Base-by-base conservation (phyloP, 352 stramenopile genomes). In the Globisporangium cystogenes region DNA sequence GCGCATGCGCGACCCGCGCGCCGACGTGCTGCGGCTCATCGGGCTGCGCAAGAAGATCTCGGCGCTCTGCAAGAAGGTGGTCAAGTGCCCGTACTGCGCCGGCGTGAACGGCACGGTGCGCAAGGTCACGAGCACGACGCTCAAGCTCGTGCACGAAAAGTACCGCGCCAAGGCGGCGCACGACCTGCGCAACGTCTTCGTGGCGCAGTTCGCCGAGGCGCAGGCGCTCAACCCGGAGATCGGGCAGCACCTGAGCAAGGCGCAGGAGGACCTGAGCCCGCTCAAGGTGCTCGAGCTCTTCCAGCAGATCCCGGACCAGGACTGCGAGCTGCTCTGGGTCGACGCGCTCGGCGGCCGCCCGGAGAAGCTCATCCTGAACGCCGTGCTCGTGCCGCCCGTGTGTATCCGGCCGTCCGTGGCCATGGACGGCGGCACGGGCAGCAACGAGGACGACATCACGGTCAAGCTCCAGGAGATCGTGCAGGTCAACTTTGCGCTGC, bases 381-480 rank as follows among this genome's bases (percentile, higher is more conserved):
- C 98, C 59, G 76, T 99, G 35, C 70, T 99, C 3, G 97, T 99
- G 35, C 98, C 98, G 2, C 98, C 98, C 0, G 97, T 99, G 29
- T 98, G 96, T 33, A 99, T 99, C 64, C 91, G 98, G 42, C 98
- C 98, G 1, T 99, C 93, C 0, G 97, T 99, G 20, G 90, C 94
- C 0, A 99, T 99, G 91, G 97, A 99, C 62, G 86, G 90, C 18
- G 90, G 87, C 27, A 80, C 72, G 15, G 96, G 96, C 11, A 98
- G 81, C 59, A 99, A 99, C 70, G 95, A 99, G 72, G 97, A 99
- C 67, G 97, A 99, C 68, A 89, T 99, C 49, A 99, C 97, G 0
- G 90, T 99, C 24, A 99, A 99, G 70, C 81, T 99, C 1, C 91
- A 99, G 70, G 97, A 99, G 68, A 99, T 99, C 69, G 86, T 99